A percentile compares a stretch with the other conserved stretches of the same genome.
phyloP scores from a whole-genome alignment of 2,329 filamentous ascomycete genomes.

The Neofusicoccum cordaticola region DNA sequence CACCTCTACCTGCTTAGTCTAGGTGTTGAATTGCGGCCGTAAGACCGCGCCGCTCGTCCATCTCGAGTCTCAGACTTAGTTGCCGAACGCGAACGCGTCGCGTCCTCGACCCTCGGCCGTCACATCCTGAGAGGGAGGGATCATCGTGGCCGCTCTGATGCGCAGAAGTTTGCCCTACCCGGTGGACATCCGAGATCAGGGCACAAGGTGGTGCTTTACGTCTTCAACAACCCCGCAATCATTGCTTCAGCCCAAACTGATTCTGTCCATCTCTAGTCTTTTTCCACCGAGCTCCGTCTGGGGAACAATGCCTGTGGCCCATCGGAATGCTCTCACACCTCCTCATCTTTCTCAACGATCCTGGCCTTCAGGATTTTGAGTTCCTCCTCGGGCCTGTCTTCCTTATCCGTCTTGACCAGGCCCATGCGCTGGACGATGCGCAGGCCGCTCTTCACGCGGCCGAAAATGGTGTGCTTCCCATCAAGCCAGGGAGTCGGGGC shows the following conservation, averaged over 20 bases:
- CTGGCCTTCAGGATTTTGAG: conserved; percentile 74
- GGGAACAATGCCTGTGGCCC: neutral
- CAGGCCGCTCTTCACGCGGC: conserved; percentile 81
- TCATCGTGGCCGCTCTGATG: neutral
- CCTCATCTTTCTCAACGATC: conserved; percentile 60
- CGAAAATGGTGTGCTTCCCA: conserved; percentile 96
- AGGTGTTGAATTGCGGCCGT: neutral
- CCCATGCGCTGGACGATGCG: conserved; percentile 84
- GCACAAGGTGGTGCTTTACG: neutral
- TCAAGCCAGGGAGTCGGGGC: conserved; percentile 95
- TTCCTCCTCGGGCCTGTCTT: conserved; percentile 78
- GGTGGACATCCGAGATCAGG: neutral
- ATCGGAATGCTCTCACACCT: neutral
- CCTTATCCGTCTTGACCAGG: conserved; percentile 74
- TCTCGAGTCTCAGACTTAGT: neutral
- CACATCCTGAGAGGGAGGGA: neutral
- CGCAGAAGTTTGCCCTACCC: neutral
- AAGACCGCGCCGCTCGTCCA: neutral
- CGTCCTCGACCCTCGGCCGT: neutral
- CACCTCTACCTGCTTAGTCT: neutral
- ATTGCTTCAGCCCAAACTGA: neutral
- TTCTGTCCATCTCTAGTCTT: too few relatives aligned
- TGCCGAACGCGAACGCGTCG: neutral
- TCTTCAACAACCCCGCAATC: neutral
- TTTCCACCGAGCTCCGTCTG: neutral